These are phyloP conservation scores for Fusarium duplospermum DNA, from an alignment of 2,329 filamentous ascomycete genomes.

Conservation along the genomic window DNA sequence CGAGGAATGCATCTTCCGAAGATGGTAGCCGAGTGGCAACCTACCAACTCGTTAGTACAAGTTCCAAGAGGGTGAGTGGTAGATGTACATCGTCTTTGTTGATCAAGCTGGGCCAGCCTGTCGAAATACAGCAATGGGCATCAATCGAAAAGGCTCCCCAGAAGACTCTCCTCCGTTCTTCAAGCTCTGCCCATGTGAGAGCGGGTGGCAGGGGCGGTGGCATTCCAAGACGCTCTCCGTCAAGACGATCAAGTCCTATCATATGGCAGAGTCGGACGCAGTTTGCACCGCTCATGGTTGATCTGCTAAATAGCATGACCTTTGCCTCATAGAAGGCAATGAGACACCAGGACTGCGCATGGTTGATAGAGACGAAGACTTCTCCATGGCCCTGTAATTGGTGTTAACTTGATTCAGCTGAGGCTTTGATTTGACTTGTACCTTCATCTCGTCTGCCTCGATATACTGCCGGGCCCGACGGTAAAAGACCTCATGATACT, in stretches of 20 bases:
- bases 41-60: slow-evolving; percentile 47
- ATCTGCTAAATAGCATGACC: slow-evolving; percentile 84
- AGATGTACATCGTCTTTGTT: slow-evolving; percentile 73
- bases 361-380: slow-evolving; percentile 79
- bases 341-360: slow-evolving; percentile 84
- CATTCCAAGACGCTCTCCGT: slow-evolving; percentile 72
- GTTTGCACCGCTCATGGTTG: slow-evolving; percentile 83
- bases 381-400: slow-evolving; percentile 75
- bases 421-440: slow-evolving; percentile 37
- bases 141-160: slow-evolving; percentile 89
- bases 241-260: slow-evolving; percentile 85
- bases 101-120: slow-evolving; percentile 88
- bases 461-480: slow-evolving; percentile 83
- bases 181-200: slow-evolving; percentile 80
- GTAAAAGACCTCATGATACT: slow-evolving; percentile 83
- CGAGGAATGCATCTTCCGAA: slow-evolving; percentile 80
- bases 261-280: slow-evolving; percentile 80
- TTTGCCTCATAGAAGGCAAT: slow-evolving; percentile 85
- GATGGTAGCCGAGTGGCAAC: slow-evolving; percentile 84
- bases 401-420: background rate
- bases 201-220: slow-evolving; percentile 80
- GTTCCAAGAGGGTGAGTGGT: background rate
- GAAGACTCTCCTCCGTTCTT: slow-evolving; percentile 84
- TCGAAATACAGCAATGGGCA: slow-evolving; percentile 87
- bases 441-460: slow-evolving; percentile 86